A percentile compares a stretch with the other conserved stretches of the same genome.
Conservation (phyloP, 495 filamentous ascomycete genomes). For the Aspergillus sparsus region DNA sequence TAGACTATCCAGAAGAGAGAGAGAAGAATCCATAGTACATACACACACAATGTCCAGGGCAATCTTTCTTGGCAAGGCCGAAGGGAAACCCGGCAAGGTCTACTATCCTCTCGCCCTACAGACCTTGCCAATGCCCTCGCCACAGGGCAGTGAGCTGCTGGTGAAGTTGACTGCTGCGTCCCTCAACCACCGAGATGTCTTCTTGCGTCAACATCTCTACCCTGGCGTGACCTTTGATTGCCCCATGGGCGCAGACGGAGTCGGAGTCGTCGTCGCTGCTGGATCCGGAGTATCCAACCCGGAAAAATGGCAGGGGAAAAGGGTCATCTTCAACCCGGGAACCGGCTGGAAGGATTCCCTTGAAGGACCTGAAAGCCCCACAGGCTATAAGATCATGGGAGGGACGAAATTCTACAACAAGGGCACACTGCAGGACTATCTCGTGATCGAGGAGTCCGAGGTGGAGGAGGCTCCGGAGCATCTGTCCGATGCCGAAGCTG, state of each 20-base stretch:
- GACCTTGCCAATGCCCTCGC: slow-evolving; percentile 57
- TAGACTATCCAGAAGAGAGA: not conserved
- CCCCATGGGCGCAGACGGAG: slow-evolving; percentile 79
- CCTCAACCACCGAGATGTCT: slow-evolving; percentile 90
- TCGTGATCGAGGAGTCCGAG: slow-evolving; percentile 67
- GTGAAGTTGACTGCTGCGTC: slow-evolving; percentile 72
- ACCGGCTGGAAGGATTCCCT: slow-evolving; percentile 72
- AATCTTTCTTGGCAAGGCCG: slow-evolving; percentile 50
- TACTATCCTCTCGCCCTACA: slow-evolving; percentile 69
- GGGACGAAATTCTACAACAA: slow-evolving; percentile 60
- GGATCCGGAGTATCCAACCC: slow-evolving; percentile 53
- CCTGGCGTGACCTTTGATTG: slow-evolving; percentile 73
- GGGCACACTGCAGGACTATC: slow-evolving; percentile 71
- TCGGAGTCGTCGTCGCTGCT: slow-evolving; percentile 65
- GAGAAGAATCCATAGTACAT: not conserved
- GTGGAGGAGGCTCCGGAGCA: slow-evolving; percentile 74
- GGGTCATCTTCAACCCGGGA: slow-evolving; percentile 72
- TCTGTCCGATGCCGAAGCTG: slow-evolving; percentile 69
- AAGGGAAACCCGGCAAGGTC: slow-evolving; percentile 69
- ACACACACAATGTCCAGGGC: slow-evolving; percentile 56
- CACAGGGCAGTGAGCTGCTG: slow-evolving; percentile 64
- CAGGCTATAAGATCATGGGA: slow-evolving; percentile 69
- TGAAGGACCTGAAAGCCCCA: slow-evolving; percentile 68
- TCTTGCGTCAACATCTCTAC: slow-evolving; percentile 89
- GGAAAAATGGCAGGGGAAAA: slow-evolving; percentile 58